phyloP scores from a whole-genome alignment of 768 basidiomycete species.

The Filobasidium wieringae region DNA sequence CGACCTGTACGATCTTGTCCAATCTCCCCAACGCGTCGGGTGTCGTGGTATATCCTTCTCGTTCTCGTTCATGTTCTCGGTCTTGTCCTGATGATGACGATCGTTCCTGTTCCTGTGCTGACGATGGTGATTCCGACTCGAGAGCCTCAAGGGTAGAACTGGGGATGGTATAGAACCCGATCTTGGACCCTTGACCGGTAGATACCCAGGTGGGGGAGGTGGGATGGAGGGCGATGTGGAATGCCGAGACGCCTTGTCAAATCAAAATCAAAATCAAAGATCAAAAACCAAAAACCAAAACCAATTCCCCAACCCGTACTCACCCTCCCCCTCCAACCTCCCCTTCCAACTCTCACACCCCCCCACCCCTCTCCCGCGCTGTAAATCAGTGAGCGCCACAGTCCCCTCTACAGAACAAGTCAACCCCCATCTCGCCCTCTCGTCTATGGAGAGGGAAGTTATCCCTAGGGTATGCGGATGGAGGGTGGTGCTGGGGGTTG shows the following conservation, averaged over 20 bases:
- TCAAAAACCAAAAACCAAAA: background rate
- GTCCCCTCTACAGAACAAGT: slow-evolving; percentile 77
- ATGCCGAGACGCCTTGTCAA: slow-evolving; percentile 46
- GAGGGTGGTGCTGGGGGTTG: slow-evolving; percentile 49
- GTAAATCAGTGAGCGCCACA: slow-evolving; percentile 63
- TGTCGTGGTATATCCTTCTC: slow-evolving; percentile 10
- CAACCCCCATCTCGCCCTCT: slow-evolving; percentile 52
- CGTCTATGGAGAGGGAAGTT: slow-evolving; percentile 62
- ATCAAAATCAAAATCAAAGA: background rate
- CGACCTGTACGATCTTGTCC: slow-evolving; percentile 33
- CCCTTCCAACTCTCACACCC: slow-evolving; percentile 56
- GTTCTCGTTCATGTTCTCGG: background rate
- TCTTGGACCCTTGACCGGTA: slow-evolving; percentile 31
- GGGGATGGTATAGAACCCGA: slow-evolving; percentile 21
- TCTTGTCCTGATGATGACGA: background rate
- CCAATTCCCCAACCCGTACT: slow-evolving; percentile 57
- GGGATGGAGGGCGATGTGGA: slow-evolving; percentile 73
- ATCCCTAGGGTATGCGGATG: slow-evolving; percentile 73
- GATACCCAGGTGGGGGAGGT: slow-evolving; percentile 29
- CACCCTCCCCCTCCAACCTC: slow-evolving; percentile 55
- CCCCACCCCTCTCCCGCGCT: slow-evolving; percentile 44
- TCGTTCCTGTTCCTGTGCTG: no score
- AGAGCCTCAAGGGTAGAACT: slow-evolving; percentile 12
- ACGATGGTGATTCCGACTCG: slow-evolving; percentile 1
- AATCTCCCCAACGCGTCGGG: slow-evolving; percentile 17